Evolutionary conservation across 192 early-diverging fungal species (phyloP).

Genomic region (Gigaspora rosea): DNA sequence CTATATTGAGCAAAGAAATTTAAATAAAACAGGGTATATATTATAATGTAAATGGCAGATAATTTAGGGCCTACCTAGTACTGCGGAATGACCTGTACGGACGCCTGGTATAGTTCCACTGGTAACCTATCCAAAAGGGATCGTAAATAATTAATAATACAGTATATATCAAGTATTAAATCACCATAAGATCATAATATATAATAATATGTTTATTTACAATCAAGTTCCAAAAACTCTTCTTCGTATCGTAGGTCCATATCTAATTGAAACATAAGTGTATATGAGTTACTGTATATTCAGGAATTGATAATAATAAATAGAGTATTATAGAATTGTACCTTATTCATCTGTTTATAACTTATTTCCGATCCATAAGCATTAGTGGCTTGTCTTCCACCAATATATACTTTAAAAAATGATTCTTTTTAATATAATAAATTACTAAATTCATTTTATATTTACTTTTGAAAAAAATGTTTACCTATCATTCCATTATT

Average conservation of each 20-base stretch:
- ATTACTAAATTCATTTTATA: no score
- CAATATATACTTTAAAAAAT: slow-evolving; percentile 13
- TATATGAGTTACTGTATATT: not conserved
- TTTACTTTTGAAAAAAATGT: no score
- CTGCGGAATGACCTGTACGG: not conserved
- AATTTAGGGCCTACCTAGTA: not conserved
- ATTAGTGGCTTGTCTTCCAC: not conserved
- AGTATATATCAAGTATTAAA: no score
- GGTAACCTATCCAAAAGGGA: no score
- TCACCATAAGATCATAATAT: no score
- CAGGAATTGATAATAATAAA: not conserved
- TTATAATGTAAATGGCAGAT: not conserved
- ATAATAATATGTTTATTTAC: no score
- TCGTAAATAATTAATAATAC: not conserved
- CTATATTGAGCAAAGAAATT: not conserved
- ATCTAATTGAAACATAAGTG: not conserved
- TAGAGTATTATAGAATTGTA: not conserved
- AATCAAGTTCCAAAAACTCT: not conserved
- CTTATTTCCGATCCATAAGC: no score
- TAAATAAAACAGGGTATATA: not conserved
- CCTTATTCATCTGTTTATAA: no score
- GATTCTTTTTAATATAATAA: no score
- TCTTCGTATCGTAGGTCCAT: not conserved
- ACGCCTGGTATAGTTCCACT: not conserved
- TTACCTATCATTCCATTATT: not conserved